Base-by-base conservation (phyloP, 176 grass and related monocot genomes). In the Aegilops bicornis region DNA sequence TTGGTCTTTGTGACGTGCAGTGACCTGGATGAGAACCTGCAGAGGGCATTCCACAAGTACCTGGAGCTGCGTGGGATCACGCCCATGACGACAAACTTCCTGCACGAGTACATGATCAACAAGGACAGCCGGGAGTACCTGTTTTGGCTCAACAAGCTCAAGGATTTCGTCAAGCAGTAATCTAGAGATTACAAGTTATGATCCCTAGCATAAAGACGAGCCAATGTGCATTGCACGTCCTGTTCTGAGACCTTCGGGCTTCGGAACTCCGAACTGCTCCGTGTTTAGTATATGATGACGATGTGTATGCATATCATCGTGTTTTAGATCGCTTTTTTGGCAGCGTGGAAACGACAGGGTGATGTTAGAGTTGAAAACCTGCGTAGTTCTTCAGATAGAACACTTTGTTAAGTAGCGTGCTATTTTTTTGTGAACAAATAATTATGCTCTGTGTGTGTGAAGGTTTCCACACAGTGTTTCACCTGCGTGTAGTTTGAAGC, bases 81-180 rank as follows among this genome's bases (percentile, higher is more conserved):
- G 1, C 90, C 92, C 3, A 69, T 87, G 85, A 93, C 94, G 1
- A 99, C 92, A 70, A 99, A 99, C 86, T 94, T 97, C 83, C 82
- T 99, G 90, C 97, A 99, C 0, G 89, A 91, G 75, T 99, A 93
- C 87, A 96, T 99, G 97, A 96, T 99, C 75, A 99, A 94, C 89
- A 99, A 99, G 82, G 97, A 99, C 69, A 94, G 92, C 87, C 90
- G 87, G 15, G 97, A 99, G 87, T 99, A 93, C 67, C 84, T 99
- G 27, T 59, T 92, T 63, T 99, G 92, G 97, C 82, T 97, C 79
- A 91, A 83, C 68, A 96, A 93, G 81, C 80, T 99, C 85, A 99
- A 96, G 90, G 89, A 88, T 32, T 99, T 87, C 20, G 22, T 99
- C 69, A 82, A 86, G 80, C 90, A 45, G 43, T 45, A 45, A 45